phyloP scores from a whole-genome alignment of 306 rosid genomes.

The Ormosia semicastrata region DNA sequence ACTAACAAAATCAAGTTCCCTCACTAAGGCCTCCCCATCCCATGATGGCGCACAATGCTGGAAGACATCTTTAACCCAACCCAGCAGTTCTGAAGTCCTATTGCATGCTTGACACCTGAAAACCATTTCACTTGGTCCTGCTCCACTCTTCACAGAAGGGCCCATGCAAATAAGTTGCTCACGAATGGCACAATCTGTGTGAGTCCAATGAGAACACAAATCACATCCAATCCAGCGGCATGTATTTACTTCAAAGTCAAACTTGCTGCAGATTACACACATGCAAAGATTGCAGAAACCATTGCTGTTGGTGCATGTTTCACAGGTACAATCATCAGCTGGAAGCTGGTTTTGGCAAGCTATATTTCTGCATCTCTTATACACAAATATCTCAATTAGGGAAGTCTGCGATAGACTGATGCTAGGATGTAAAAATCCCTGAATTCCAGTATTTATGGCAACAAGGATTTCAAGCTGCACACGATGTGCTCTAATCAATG shows the following conservation, averaged over 20 bases:
- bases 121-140: conserved; percentile 87
- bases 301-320: conserved; percentile 70
- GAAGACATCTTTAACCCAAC: conserved; percentile 98
- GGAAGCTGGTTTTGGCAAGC: conserved; percentile 95
- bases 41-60: conserved; percentile 94
- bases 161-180: conserved; percentile 85
- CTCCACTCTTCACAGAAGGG: conserved; percentile 66
- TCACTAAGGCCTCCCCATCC: conserved; percentile 81
- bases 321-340: conserved; percentile 94
- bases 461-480: conserved; percentile 95
- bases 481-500: conserved; percentile 84
- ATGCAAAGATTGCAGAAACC: conserved; percentile 99
- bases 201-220: conserved; percentile 97
- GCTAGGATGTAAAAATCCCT: conserved; percentile 92
- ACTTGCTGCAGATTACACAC: conserved; percentile 97
- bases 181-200: conserved; percentile 96
- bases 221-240: conserved; percentile 99
- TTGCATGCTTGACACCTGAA: conserved; percentile 94
- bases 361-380: conserved; percentile 91
- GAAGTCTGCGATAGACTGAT: conserved; percentile 81
- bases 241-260: conserved; percentile 96
- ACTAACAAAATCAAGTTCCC: conserved; percentile 93
- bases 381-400: conserved; percentile 82
- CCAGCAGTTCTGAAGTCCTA: conserved; percentile 91
- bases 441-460: conserved; percentile 91